Base-by-base conservation (phyloP, 805 yeast species). In the Millerago galiae region DNA sequence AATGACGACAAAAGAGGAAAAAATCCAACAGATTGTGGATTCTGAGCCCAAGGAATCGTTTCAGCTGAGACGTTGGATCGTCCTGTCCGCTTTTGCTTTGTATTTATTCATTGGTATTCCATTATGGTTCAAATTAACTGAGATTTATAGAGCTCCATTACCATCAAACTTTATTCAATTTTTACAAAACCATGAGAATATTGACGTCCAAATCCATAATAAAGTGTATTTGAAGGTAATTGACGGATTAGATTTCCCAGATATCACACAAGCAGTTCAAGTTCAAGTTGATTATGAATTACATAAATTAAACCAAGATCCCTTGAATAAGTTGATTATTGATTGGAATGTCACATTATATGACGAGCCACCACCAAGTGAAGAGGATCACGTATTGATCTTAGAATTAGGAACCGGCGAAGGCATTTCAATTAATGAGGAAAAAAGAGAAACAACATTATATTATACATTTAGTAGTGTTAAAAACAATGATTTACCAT, bases 401-500 rank as follows among this genome's bases (percentile, higher is more conserved):
- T 51, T 75, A 32, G 58, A 61, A 15, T 55, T 70, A 34, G 67
- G 67, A 9, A 68, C 63, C 5, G 63, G 64, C 17, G 71, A 72
- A 34, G 72, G 72, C 6, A 66, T 74, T 18, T 65, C 71, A 24
- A 46, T 76, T 7, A 71, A 74, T 37, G 61, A 67, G 25, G 62
- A 62, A 15, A 56, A 62, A 2, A 63, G 67, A 25, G 65, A 60
- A 34, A 72, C 75, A 1, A 51, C 54, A 15, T 52, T 77, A 27
- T 59, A 56, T 43, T 74, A 74, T 51, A 58, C 72, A 11, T 45
- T 68, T 35, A 66, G 62, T 0, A 55, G 76, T 11, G 68, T 81
- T 14, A 71, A 71, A 43, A 63, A 67, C 30, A 83, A 82, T 50
- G 83, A 74, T 47, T 62, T 82, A 31, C 89, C 93, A 2, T 81